These are phyloP conservation scores for Daldinia vernicosa DNA, from an alignment of 495 filamentous ascomycete genomes.

Conservation along the genomic window DNA sequence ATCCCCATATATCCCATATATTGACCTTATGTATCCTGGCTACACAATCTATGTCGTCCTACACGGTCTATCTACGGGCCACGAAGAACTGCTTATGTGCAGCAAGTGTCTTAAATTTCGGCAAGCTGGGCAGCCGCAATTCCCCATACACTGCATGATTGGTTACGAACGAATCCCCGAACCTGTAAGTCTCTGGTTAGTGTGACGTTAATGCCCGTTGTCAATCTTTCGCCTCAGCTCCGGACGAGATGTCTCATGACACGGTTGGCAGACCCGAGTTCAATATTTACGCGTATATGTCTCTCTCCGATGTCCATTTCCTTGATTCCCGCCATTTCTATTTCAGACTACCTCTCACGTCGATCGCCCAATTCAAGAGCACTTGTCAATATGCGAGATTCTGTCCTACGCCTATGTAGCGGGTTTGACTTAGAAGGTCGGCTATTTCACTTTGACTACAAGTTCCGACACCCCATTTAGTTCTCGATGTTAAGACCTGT, in stretches of 20 bases:
- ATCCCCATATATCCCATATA: constrained; percentile 11
- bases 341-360: constrained; percentile 18
- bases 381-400: constrained; percentile 35
- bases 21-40: constrained; percentile 23
- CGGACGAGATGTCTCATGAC: constrained; percentile 29
- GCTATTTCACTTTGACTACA: constrained; percentile 22
- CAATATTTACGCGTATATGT: constrained; percentile 38
- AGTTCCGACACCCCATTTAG: constrained; percentile 23
- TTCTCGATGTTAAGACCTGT: constrained; percentile 12
- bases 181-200: constrained; percentile 38
- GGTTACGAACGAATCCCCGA: constrained; percentile 27
- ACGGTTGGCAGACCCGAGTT: constrained; percentile 28
- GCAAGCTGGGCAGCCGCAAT: constrained; percentile 41
- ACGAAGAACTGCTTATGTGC: constrained; percentile 24
- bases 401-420: constrained; percentile 17
- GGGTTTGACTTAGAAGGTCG: constrained; percentile 32
- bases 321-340: constrained; percentile 24
- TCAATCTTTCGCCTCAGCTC: constrained; percentile 21
- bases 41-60: constrained; percentile 22
- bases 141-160: constrained; percentile 32
- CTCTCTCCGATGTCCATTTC: constrained; percentile 30
- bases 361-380: constrained; percentile 1
- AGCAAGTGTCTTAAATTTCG: constrained; percentile 39
- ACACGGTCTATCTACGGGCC: constrained; percentile 10
- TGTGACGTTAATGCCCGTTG: constrained; percentile 30